phyloP scores from a whole-genome alignment of 257 asterid genomes.

The Capsicum pubescens region DNA sequence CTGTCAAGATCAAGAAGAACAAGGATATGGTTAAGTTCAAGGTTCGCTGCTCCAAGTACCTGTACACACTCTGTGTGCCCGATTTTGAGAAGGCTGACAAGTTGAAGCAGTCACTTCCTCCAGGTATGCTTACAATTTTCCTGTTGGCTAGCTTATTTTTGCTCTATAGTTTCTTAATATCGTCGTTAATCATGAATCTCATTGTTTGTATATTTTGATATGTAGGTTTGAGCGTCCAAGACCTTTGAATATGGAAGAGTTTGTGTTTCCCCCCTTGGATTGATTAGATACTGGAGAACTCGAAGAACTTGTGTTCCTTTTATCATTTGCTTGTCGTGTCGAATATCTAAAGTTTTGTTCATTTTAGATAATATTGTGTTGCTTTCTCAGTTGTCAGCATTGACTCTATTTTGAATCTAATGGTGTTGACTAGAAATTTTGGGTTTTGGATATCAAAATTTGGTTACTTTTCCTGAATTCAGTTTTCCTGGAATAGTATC shows the following conservation, averaged over 20 bases:
- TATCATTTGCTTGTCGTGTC: background rate
- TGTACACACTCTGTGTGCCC: slow-evolving; percentile 37
- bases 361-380: background rate
- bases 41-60: slow-evolving; percentile 46
- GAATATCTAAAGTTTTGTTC: background rate
- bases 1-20: slow-evolving; percentile 45
- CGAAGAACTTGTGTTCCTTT: background rate
- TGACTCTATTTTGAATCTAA: background rate
- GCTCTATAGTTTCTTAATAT: background rate
- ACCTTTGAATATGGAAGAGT: slow-evolving; percentile 34
- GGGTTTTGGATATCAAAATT: background rate
- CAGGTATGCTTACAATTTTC: slow-evolving; percentile 27
- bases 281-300: background rate
- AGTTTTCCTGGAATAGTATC: background rate
- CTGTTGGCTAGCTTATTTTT: background rate
- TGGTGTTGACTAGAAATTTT: background rate
- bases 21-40: slow-evolving; percentile 44
- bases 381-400: background rate
- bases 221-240: slow-evolving; percentile 50
- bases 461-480: background rate
- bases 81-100: slow-evolving; percentile 48
- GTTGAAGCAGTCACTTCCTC: slow-evolving; percentile 47
- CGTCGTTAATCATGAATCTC: background rate
- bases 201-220: background rate
- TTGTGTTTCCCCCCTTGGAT: background rate